Conservation (phyloP, 2,329 filamentous ascomycete species). For the Penicillium polonicum region DNA sequence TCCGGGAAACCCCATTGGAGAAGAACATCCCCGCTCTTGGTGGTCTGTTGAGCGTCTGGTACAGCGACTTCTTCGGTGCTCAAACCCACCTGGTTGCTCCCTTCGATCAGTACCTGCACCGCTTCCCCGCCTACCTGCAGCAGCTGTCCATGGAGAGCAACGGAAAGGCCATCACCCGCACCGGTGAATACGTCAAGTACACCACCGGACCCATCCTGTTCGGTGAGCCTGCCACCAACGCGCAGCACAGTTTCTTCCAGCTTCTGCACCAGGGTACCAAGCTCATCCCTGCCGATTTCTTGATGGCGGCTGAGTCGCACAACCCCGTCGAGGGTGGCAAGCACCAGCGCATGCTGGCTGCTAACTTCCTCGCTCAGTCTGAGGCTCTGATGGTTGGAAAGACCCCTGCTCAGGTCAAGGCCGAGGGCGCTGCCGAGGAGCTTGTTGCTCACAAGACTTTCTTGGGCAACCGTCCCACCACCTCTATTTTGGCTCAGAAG, state of each 20-base stretch:
- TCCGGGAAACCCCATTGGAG: conserved; percentile 83
- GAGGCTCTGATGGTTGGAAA: conserved; percentile 57
- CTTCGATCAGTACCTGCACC: conserved; percentile 98
- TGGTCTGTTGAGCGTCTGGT: conserved; percentile 95
- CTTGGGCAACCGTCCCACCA: conserved; percentile 94
- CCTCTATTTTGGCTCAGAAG: conserved; percentile 86
- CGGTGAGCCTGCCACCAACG: conserved; percentile 97
- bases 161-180: conserved; percentile 92
- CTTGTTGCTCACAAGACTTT: conserved; percentile 98
- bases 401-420: conserved; percentile 49
- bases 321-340: conserved; percentile 90
- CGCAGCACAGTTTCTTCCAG: conserved; percentile 99
- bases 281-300: conserved; percentile 97
- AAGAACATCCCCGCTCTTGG: conserved; percentile 93
- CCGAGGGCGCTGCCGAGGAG: conserved; percentile 48
- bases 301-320: conserved; percentile 92
- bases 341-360: conserved; percentile 71
- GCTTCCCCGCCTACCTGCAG: conserved; percentile 98
- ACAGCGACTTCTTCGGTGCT: conserved; percentile 97
- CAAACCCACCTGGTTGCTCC: conserved; percentile 97
- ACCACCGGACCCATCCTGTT: conserved; percentile 95
- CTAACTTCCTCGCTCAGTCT: conserved; percentile 52
- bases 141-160: conserved; percentile 99
- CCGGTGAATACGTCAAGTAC: conserved; percentile 87
- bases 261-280: conserved; percentile 98